Percentiles rank a stretch among this genome's conserved stretches.
These are phyloP conservation scores for Fusarium mexicanum DNA, from an alignment of 2,329 filamentous ascomycete species.

Conservation along the genomic window DNA sequence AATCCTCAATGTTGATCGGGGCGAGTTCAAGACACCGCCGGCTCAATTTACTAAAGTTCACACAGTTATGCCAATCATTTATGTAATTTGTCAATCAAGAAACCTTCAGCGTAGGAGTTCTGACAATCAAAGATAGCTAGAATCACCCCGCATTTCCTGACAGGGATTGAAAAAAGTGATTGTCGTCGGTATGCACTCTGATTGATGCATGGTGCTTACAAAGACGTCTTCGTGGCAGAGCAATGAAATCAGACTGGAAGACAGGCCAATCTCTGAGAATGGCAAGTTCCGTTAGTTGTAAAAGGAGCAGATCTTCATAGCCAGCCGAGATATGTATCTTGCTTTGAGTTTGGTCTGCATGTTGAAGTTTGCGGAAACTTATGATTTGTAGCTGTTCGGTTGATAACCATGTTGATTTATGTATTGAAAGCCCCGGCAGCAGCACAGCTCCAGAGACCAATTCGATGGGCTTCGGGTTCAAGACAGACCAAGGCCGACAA, in stretches of 20 bases:
- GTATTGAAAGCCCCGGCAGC: not conserved
- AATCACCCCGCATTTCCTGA: slow-evolving; percentile 21
- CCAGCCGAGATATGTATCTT: not conserved
- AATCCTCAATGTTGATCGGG: not conserved
- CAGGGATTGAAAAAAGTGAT: slow-evolving; percentile 10
- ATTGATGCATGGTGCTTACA: slow-evolving; percentile 31
- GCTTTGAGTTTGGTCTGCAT: not conserved
- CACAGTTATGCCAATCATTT: slow-evolving; percentile 15
- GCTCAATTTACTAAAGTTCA: not conserved
- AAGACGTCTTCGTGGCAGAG: slow-evolving; percentile 7
- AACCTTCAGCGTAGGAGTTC: not conserved
- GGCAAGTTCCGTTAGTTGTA: not conserved
- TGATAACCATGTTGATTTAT: slow-evolving; percentile 4
- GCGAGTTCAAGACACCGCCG: not conserved
- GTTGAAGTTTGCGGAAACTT: not conserved
- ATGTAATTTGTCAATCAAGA: slow-evolving; percentile 23
- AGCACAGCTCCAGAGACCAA: not conserved
- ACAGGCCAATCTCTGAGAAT: not conserved
- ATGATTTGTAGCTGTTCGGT: not conserved
- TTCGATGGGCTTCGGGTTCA: not conserved
- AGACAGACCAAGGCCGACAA: not conserved
- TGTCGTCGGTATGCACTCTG: slow-evolving; percentile 9
- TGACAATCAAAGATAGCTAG: slow-evolving; percentile 28
- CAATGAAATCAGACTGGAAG: slow-evolving; percentile 17
- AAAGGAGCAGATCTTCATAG: slow-evolving; percentile 1